Percentiles rank a stretch among this genome's conserved stretches.
Conservation (phyloP, 495 filamentous ascomycete species). For the Penicillium robsamsonii region DNA sequence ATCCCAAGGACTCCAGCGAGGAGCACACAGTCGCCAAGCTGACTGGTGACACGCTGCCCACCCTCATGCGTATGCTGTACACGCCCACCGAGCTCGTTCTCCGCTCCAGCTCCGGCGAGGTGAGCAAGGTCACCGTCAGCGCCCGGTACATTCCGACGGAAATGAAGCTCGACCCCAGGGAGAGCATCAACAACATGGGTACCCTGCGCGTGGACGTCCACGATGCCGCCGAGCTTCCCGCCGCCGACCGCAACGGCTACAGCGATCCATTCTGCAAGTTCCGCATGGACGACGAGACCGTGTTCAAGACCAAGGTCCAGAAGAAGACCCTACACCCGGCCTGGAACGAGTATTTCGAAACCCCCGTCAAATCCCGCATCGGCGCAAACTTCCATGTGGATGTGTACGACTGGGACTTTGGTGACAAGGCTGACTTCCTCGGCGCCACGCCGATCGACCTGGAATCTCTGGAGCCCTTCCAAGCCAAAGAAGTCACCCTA, state of each 20-base stretch:
- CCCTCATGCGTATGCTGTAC: constrained; percentile 84
- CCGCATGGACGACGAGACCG: constrained; percentile 75
- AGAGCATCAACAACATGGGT: constrained; percentile 99
- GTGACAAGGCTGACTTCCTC: constrained; percentile 83
- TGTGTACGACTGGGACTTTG: constrained; percentile 94
- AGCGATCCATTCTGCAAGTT: constrained; percentile 98
- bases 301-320: constrained; percentile 89
- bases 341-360: constrained; percentile 96
- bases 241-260: constrained; percentile 92
- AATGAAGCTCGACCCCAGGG: constrained; percentile 90
- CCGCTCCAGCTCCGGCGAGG: constrained; percentile 68
- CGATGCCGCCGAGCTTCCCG: constrained; percentile 81
- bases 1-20: constrained; percentile 69
- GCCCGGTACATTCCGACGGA: constrained; percentile 89
- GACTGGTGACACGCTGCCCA: constrained; percentile 79
- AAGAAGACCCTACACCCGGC: constrained; percentile 94
- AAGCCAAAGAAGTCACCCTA: constrained; percentile 66
- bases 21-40: constrained; percentile 77
- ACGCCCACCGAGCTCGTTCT: constrained; percentile 80
- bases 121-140: constrained; percentile 82
- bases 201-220: constrained; percentile 87
- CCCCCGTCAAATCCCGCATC: constrained; percentile 74
- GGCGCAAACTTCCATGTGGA: constrained; percentile 81
- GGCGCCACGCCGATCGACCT: constrained; percentile 78
- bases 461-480: constrained; percentile 78